Percentiles rank a stretch among this genome's conserved stretches.
Conservation (phyloP, 2,329 filamentous ascomycete genomes). For the Hypoxylon sp. region DNA sequence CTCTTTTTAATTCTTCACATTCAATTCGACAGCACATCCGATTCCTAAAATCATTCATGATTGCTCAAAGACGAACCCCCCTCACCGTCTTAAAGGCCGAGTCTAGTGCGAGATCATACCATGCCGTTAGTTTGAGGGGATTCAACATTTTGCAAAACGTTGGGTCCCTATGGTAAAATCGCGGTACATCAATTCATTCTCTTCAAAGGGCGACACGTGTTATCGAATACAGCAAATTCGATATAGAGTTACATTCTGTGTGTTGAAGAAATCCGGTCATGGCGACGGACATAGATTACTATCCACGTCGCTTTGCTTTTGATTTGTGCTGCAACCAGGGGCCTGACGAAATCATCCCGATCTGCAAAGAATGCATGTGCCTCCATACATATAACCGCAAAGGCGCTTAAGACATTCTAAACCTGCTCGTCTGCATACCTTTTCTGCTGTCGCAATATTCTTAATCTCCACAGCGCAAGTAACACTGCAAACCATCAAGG, state of each 20-base stretch:
- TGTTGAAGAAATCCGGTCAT: slow-evolving; percentile 2
- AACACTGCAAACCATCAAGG: neutral
- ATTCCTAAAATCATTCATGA: slow-evolving; percentile 42
- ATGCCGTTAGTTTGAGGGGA: slow-evolving; percentile 51
- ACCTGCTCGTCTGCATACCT: no score
- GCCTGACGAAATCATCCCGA: no score
- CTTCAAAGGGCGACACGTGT: slow-evolving; percentile 14
- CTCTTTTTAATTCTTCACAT: slow-evolving; percentile 43
- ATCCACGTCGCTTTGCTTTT: no score
- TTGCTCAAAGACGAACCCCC: slow-evolving; percentile 40
- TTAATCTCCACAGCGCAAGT: neutral
- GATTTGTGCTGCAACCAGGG: no score
- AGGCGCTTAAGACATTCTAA: no score
- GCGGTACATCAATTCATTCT: slow-evolving; percentile 6
- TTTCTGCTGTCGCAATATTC: no score
- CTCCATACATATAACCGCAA: no score
- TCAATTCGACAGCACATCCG: slow-evolving; percentile 44
- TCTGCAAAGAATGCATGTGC: no score
- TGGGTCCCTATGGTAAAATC: slow-evolving; percentile 50
- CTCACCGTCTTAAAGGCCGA: slow-evolving; percentile 42
- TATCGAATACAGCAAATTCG: slow-evolving; percentile 3
- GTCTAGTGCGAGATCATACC: slow-evolving; percentile 47
- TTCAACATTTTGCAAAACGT: slow-evolving; percentile 42
- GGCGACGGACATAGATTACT: neutral
- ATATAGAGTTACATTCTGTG: slow-evolving; percentile 11